These are phyloP conservation scores for Fusarium mundagurra DNA, from an alignment of 2,329 filamentous ascomycete species.

Conservation along the genomic window DNA sequence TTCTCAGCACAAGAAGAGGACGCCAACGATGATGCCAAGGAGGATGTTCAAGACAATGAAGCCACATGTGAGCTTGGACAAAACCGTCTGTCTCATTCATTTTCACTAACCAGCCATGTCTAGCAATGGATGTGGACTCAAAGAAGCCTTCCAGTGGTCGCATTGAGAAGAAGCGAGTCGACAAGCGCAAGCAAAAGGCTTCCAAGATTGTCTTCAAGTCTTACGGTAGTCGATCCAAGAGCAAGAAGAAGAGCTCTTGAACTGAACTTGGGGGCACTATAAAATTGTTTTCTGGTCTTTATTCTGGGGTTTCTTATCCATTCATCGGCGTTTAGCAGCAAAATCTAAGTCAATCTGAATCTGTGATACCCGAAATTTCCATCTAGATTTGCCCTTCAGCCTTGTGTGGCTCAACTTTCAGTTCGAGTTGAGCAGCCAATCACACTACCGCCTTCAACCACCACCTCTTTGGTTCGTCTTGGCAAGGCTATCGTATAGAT, in stretches of 20 bases:
- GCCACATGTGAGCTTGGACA: slow-evolving; percentile 36
- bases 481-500: slow-evolving; percentile 36
- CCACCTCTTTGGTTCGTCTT: slow-evolving; percentile 39
- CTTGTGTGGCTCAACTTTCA: slow-evolving; percentile 41
- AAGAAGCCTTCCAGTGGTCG: slow-evolving; percentile 54
- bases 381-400: slow-evolving; percentile 25
- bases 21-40: slow-evolving; percentile 43
- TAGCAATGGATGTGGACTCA: slow-evolving; percentile 68
- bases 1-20: slow-evolving; percentile 43
- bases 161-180: slow-evolving; percentile 61
- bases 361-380: slow-evolving; percentile 41
- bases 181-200: slow-evolving; percentile 67
- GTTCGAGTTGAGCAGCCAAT: not conserved
- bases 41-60: slow-evolving; percentile 43
- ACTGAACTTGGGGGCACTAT: not conserved
- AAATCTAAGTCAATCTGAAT: slow-evolving; percentile 44
- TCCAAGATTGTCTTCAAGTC: slow-evolving; percentile 69
- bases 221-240: slow-evolving; percentile 61
- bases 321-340: slow-evolving; percentile 39
- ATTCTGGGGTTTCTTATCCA: slow-evolving; percentile 14
- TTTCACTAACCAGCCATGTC: slow-evolving; percentile 9
- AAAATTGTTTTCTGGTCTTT: slow-evolving; percentile 25
- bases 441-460: not conserved
- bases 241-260: slow-evolving; percentile 53
- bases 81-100: slow-evolving; percentile 2